Evolutionary conservation across 2,329 filamentous ascomycete species (phyloP).

Genomic region (Alternaria brassicicola): DNA sequence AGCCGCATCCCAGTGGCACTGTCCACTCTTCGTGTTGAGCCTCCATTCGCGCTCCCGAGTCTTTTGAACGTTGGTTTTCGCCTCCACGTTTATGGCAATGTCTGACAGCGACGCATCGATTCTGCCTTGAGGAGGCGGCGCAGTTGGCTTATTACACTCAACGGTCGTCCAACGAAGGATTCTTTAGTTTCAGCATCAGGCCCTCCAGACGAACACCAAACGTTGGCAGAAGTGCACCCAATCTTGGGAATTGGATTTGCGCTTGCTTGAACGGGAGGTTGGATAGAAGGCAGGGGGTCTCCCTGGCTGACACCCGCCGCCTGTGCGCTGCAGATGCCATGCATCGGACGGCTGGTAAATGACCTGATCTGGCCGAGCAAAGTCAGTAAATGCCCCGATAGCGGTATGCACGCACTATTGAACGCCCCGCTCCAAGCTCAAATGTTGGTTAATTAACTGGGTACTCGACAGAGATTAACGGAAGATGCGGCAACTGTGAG

Average conservation of each 20-base stretch:
- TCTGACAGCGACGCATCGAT: slow-evolving; percentile 14
- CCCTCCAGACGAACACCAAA: slow-evolving; percentile 18
- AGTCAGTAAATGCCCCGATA: slow-evolving; percentile 39
- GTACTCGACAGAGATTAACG: slow-evolving; percentile 21
- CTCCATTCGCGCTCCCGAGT: slow-evolving; percentile 34
- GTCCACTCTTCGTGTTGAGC: slow-evolving; percentile 34
- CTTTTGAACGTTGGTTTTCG: slow-evolving; percentile 22
- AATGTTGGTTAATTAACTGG: slow-evolving; percentile 45
- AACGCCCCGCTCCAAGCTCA: slow-evolving; percentile 37
- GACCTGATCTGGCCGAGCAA: slow-evolving; percentile 26
- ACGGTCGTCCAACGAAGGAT: slow-evolving; percentile 3
- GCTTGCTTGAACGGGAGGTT: slow-evolving; percentile 24
- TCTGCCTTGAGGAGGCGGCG: slow-evolving; percentile 23
- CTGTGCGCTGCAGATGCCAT: slow-evolving; percentile 33
- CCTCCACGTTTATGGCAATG: slow-evolving; percentile 21
- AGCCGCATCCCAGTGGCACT: slow-evolving; percentile 39
- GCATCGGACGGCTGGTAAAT: slow-evolving; percentile 34
- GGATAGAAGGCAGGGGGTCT: slow-evolving; percentile 20
- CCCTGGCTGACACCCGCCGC: slow-evolving; percentile 22
- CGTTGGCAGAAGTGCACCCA: slow-evolving; percentile 9
- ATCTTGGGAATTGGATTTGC: slow-evolving; percentile 15
- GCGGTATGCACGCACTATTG: slow-evolving; percentile 33
- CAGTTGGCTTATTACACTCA: not conserved
- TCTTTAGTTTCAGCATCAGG: slow-evolving; percentile 14
- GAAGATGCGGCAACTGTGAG: slow-evolving; percentile 19